Evolutionary conservation across 805 yeast species (phyloP), one percentile per base, ranked within the genome.

Genomic region (Yarrowia deformans): DNA sequence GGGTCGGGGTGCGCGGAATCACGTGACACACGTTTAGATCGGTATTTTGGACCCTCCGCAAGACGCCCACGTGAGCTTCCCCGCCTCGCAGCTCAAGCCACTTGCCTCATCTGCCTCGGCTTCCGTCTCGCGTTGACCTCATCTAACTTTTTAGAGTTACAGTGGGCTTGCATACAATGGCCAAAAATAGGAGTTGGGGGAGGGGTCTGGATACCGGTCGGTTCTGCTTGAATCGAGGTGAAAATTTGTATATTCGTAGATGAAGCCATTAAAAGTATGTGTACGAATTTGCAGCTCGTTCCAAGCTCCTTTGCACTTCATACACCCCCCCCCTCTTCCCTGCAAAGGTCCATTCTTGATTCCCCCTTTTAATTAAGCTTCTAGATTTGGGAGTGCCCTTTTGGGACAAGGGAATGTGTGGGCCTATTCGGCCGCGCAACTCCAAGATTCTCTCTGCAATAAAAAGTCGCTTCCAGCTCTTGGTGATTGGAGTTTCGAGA

Each of bases 331-430:
- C 14, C 5, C 42, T 8, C 42, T 6, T 14, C 10, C 45, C 45
- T 5, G 14, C 40, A 8, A 35, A 35, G 12, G 12, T 5, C 16
- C 61, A 56, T 56, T 56, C 63, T 56, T 56, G 63, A 12, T 10
- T 40, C 63, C 63, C 63, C 63, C 63, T 56, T 54, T 56, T 56
- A 56, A n/a, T 56, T 56, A 40, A 29, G 1, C 23, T 56, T 56
- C 18, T 16, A 56, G 23, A 23, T 16, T 56, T 56, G 46, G 45
- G 40, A 5, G 42, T 43, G 50, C 66, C 66, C 66, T 43, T 60
- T 60, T 60, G 66, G 66, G 66, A 60, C 66, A 60, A 60, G 52
- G 66, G 66, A 60, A 60, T 60, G 64, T 58, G 61, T 55, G 63
- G 63, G 40, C 63, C 63, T 29, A 56, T 56, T 56, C 39, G 63